These are phyloP conservation scores for Aspergillus calidoustus DNA, from an alignment of 2,329 filamentous ascomycete genomes.

Conservation along the genomic window DNA sequence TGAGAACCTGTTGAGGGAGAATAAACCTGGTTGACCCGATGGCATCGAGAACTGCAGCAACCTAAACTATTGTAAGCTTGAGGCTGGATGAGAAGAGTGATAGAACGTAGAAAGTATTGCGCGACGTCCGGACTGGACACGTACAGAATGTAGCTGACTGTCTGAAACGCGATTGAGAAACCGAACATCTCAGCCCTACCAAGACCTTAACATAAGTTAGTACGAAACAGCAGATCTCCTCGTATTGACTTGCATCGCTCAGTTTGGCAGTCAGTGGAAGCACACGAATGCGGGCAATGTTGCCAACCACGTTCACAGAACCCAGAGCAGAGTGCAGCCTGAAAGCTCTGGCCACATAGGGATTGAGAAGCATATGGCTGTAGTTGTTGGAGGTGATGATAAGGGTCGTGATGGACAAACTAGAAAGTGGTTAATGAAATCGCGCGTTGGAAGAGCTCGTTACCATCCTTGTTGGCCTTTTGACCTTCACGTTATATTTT, in stretches of 20 bases:
- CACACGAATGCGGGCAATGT: slow-evolving; percentile 28
- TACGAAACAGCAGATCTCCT: too few relatives aligned
- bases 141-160: slow-evolving; percentile 63
- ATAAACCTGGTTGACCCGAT: slow-evolving; percentile 55
- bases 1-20: slow-evolving; percentile 67
- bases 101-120: slow-evolving; percentile 39
- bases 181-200: slow-evolving; percentile 64
- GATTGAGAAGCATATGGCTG: slow-evolving; percentile 26
- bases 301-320: slow-evolving; percentile 27
- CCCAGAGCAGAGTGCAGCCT: slow-evolving; percentile 31
- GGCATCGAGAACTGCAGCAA: not conserved
- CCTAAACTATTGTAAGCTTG: not conserved
- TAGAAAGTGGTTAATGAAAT: not conserved
- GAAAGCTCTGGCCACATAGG: slow-evolving; percentile 30
- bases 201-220: slow-evolving; percentile 45
- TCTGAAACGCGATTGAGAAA: slow-evolving; percentile 58
- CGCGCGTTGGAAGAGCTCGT: too few relatives aligned
- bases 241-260: slow-evolving; percentile 21
- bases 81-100: not conserved
- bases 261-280: slow-evolving; percentile 33
- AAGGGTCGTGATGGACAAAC: slow-evolving; percentile 25
- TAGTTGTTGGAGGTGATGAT: slow-evolving; percentile 28
- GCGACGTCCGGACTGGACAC: slow-evolving; percentile 58
- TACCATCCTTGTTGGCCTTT: too few relatives aligned
- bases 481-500: too few relatives aligned